Conservation (phyloP, 352 stramenopile species). For the Pythium coloratum region DNA sequence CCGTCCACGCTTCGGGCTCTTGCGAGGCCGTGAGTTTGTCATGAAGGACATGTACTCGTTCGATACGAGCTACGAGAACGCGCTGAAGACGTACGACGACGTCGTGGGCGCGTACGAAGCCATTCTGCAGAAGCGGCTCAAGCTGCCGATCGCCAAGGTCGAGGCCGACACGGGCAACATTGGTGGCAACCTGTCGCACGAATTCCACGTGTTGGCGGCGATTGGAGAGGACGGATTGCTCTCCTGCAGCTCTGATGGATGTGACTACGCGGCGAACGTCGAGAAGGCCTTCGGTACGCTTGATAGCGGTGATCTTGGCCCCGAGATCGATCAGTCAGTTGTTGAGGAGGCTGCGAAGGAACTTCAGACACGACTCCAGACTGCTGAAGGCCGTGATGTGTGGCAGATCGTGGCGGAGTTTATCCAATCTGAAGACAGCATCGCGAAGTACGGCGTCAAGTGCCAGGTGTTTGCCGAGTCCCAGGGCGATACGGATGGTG, state of each 20-base stretch:
- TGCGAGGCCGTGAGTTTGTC: conserved; percentile 84
- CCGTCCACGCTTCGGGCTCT: conserved; percentile 78
- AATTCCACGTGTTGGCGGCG: conserved; percentile 85
- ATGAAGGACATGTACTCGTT: conserved; percentile 94
- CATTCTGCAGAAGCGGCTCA: conserved; percentile 67
- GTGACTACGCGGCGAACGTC: conserved; percentile 86
- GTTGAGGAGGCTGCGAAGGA: neutral
- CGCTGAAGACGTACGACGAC: conserved; percentile 72
- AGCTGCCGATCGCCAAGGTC: conserved; percentile 74
- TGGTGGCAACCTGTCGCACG: conserved; percentile 86
- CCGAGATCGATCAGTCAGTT: neutral
- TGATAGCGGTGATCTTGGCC: neutral
- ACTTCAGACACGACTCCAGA: neutral
- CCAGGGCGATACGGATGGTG: conserved; percentile 20
- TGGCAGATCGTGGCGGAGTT: conserved; percentile 10
- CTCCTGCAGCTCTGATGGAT: conserved; percentile 50
- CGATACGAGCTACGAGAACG: conserved; percentile 58
- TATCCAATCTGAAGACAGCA: conserved; percentile 5
- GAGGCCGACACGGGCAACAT: conserved; percentile 88
- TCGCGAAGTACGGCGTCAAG: conserved; percentile 15
- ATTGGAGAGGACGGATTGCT: conserved; percentile 86
- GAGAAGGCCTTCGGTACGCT: conserved; percentile 73
- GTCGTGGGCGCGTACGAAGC: conserved; percentile 79
- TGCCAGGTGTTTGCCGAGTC: conserved; percentile 33
- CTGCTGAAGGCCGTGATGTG: neutral